Evolutionary conservation across 345 rosid genomes (phyloP).

Genomic region (Ailanthus altissimus): DNA sequence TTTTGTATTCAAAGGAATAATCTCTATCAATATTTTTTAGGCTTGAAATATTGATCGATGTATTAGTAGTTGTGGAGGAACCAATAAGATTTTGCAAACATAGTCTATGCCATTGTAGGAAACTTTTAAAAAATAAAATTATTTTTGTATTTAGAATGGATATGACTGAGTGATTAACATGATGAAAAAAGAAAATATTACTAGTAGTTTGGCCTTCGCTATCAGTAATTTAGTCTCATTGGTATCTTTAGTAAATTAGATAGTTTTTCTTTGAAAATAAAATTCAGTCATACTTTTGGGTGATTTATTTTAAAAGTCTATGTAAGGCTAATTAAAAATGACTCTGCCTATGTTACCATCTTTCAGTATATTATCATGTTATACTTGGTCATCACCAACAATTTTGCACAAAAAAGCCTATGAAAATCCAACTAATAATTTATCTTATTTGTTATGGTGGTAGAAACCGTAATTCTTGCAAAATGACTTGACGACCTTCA

Average conservation of each 20-base stretch:
- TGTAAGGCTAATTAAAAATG: too few relatives aligned
- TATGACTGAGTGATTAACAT: too few relatives aligned
- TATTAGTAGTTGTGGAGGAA: background rate
- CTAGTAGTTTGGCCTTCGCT: background rate
- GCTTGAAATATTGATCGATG: background rate
- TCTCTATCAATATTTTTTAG: background rate
- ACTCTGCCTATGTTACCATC: too few relatives aligned
- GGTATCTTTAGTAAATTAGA: background rate
- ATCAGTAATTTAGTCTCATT: background rate
- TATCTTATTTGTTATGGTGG: conserved; percentile 39
- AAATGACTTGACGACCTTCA: conserved; percentile 54
- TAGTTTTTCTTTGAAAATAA: background rate
- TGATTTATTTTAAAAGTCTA: too few relatives aligned
- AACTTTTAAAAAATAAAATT: background rate
- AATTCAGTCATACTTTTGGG: too few relatives aligned
- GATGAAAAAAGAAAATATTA: too few relatives aligned
- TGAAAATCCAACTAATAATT: conserved; percentile 11
- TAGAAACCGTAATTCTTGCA: conserved; percentile 47
- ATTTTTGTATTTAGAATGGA: too few relatives aligned
- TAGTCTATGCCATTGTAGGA: background rate
- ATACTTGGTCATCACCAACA: too few relatives aligned
- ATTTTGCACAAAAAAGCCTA: background rate
- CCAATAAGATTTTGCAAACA: background rate
- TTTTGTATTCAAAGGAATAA: background rate
- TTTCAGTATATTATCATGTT: background rate